A percentile compares a stretch with the other conserved stretches of the same genome.
phyloP scores from a whole-genome alignment of 164 flowering plant genomes.

The Vitis rupestris region DNA sequence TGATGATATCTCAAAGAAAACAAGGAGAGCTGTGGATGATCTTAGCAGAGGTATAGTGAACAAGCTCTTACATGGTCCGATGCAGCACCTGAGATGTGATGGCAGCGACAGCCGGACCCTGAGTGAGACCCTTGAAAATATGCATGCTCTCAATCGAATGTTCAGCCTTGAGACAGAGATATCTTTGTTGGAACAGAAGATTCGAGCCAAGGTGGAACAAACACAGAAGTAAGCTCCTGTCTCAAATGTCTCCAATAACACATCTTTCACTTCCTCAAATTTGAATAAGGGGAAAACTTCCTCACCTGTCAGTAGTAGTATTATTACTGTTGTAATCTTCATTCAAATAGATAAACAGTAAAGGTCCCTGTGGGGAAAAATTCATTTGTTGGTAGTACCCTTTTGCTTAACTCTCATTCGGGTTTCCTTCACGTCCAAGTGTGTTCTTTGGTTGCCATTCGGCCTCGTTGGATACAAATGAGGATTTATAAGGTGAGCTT shows the following conservation, averaged over 20 bases:
- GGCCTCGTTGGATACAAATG: constrained; percentile 19
- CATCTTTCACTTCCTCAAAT: constrained; percentile 8
- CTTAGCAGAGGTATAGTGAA: constrained; percentile 93
- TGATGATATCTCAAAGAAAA: constrained; percentile 70
- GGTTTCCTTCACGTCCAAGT: background rate
- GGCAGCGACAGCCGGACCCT: constrained; percentile 83
- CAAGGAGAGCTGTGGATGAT: constrained; percentile 72
- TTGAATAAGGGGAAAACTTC: constrained; percentile 34
- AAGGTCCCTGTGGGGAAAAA: constrained; percentile 9
- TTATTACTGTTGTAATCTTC: constrained; percentile 13
- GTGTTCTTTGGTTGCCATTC: constrained; percentile 3
- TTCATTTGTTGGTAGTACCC: constrained; percentile 19
- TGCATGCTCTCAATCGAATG: constrained; percentile 96
- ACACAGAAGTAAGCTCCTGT: constrained; percentile 41
- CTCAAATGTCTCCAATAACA: background rate
- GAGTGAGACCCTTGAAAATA: constrained; percentile 86
- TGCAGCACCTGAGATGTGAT: constrained; percentile 96
- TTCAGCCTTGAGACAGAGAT: constrained; percentile 78
- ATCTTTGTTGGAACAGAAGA: constrained; percentile 74
- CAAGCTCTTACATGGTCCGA: constrained; percentile 94
- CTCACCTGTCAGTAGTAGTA: constrained; percentile 19
- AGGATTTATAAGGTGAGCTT: constrained; percentile 19
- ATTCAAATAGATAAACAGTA: constrained; percentile 5
- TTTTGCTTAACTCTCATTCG: constrained; percentile 7
- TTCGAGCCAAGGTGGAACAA: constrained; percentile 85